Conservation (phyloP, 805 yeast species). For the Yamadazyma philogaea region DNA sequence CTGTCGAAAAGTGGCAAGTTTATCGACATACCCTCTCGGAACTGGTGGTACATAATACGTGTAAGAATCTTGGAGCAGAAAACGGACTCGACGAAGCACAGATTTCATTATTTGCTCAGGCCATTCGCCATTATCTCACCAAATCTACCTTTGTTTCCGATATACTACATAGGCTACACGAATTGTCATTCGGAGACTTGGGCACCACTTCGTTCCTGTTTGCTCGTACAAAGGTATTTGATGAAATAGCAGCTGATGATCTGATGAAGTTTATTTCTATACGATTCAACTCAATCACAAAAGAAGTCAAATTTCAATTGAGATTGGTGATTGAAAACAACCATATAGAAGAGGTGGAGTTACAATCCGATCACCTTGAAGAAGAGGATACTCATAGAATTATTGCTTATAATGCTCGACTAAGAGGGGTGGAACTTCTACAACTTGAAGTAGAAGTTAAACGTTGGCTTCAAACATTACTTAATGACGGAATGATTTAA, state of each 20-base stretch:
- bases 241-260: conserved; percentile 6
- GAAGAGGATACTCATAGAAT: not conserved
- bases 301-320: not conserved
- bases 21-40: conserved; percentile 37
- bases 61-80: conserved; percentile 11
- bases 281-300: not conserved
- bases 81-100: conserved; percentile 6
- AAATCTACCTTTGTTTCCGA: conserved; percentile 5
- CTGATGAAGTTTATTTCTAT: conserved; percentile 1
- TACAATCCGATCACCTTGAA: not conserved
- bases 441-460: conserved; percentile 1
- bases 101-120: conserved; percentile 18
- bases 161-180: conserved; percentile 2
- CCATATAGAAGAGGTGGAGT: not conserved
- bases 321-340: not conserved
- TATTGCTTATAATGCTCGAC: not conserved
- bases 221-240: not conserved
- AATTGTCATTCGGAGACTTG: conserved; percentile 1
- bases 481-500: conserved; percentile 2
- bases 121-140: conserved; percentile 22
- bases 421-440: conserved; percentile 1
- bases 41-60: conserved; percentile 16
- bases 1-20: conserved; percentile 24
- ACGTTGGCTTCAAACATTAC: conserved; percentile 1
- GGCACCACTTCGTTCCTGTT: not conserved